Evolutionary conservation across 1,284 basidiomycete genomes (phyloP), one percentile per base, ranked within the genome.

Genomic region (Rhodotorula sp.): DNA sequence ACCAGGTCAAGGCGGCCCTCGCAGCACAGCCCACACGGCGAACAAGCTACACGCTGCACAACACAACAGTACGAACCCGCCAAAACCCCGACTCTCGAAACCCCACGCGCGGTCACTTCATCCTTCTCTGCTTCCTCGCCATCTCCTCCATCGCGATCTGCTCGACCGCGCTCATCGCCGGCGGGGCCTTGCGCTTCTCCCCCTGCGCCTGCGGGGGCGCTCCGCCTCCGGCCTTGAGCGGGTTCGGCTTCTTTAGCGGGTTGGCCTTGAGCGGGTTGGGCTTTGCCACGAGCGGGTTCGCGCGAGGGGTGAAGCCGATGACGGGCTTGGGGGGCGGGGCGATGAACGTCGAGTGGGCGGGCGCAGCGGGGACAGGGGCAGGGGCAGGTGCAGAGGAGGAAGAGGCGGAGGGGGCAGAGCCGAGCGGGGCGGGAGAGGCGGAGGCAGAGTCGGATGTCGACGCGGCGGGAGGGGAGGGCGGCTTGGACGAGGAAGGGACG

Each of bases 111-210:
- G 12, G 13, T 69, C 61, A 72, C 27, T 48, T 41, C 57, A 57
- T 57, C 63, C 66, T 61, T 17, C 77, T 55, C 58, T 74, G 66
- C 82, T 93, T 93, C 78, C 91, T 85, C 80, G 92, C 91, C 82
- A 91, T 90, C 62, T 96, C 93, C 82, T 95, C 94, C 68, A 88
- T 79, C 72, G 95, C 93, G 69, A 96, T 82, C 72, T 87, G 85
- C 82, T 96, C 93, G n/a, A 91, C 90, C 32, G 90, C 91, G 74
- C 88, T 88, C 86, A 92, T 87, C 60, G 82, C n/a, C n/a, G n/a
- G n/a, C n/a, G n/a, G 83, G 50, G 78, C 76, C 41, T 87, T 84
- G 46, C 84, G 81, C 37, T 86, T 86, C 60, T 72, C 70, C 7
- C 77, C 59, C 55, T n/a, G 53, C 69, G 37, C 83, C 77, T 48